Evolutionary conservation across 2,329 filamentous ascomycete genomes (phyloP).

Genomic region (Venturia carpophila): DNA sequence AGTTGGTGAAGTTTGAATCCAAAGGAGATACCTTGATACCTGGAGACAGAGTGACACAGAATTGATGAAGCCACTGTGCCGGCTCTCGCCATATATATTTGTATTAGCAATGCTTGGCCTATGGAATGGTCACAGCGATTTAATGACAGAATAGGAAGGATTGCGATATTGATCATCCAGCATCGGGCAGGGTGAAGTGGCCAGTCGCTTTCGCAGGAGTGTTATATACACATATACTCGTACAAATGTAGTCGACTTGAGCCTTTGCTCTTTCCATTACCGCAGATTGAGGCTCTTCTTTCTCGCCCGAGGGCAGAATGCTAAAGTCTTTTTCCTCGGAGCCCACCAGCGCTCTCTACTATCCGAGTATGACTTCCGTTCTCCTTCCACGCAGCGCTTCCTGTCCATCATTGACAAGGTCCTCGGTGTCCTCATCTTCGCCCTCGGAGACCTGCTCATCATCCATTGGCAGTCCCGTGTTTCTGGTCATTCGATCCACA

Average conservation of each 20-base stretch:
- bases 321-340: background rate
- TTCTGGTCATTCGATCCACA: background rate
- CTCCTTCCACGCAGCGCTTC: background rate
- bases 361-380: background rate
- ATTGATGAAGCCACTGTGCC: too few relatives aligned
- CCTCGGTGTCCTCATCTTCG: constrained; percentile 6
- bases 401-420: background rate
- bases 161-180: background rate
- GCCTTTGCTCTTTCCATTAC: background rate
- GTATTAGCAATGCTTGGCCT: too few relatives aligned
- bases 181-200: background rate
- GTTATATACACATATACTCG: background rate
- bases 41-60: too few relatives aligned
- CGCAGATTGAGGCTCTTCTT: background rate
- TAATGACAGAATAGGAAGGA: too few relatives aligned
- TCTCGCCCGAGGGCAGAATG: background rate
- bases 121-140: too few relatives aligned
- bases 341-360: background rate
- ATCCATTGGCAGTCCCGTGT: constrained; percentile 7
- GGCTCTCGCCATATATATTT: too few relatives aligned
- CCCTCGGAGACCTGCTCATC: constrained; percentile 9
- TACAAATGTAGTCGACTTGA: background rate
- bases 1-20: too few relatives aligned
- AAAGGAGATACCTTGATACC: too few relatives aligned
- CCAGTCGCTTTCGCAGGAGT: background rate